Evolutionary conservation across 192 early-diverging fungal species (phyloP), one percentile per base, ranked within the genome.

Genomic region (Geosiphon pyriformis): DNA sequence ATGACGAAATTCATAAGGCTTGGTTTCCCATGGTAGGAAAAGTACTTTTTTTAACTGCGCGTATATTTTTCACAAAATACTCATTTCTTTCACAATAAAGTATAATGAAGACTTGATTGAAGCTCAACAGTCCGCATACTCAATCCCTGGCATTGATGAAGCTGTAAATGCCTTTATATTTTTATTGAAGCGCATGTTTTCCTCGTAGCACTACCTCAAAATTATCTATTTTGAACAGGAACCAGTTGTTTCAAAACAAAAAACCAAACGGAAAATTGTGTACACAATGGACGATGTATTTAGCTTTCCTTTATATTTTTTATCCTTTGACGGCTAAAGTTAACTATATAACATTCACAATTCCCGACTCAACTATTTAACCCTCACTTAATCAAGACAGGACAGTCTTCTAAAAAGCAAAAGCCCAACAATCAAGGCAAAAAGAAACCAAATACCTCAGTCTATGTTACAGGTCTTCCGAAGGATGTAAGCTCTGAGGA

Each of bases 391-490:
- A 50, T 63, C 20, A 51, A 63, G 61, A n/a, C 46, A 50, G 72
- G 68, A 33, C 71, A 77, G 42, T 67, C 65, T 52, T 47, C 47
- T 17, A 77, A 80, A 64, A 86, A 87, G 57, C 76, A 75, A 52
- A 90, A 86, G 37, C 67, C 68, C 6, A 8, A 49, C 58, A 47
- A 30, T 33, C 71, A 69, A 61, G 75, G 59, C 62, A 72, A 35
- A 81, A 74, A 42, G 74, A 76, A 58, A 80, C 74, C 79, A 20
- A 92, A 86, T 65, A 92, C 89, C 0, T 88, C 90, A 3, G 80
- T 97, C 1, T 99, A 96, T 73, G 81, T 99, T 1, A 85, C 91
- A 0, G 87, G 88, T 20, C 75, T 99, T 34, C 96, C 94, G 12
- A 61, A 68, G 20, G 91, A 97, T 70, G 77, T 84, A 2, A 91